Evolutionary conservation across 108 stramenopile genomes (phyloP).

Genomic region (Nitzschia putrida): DNA sequence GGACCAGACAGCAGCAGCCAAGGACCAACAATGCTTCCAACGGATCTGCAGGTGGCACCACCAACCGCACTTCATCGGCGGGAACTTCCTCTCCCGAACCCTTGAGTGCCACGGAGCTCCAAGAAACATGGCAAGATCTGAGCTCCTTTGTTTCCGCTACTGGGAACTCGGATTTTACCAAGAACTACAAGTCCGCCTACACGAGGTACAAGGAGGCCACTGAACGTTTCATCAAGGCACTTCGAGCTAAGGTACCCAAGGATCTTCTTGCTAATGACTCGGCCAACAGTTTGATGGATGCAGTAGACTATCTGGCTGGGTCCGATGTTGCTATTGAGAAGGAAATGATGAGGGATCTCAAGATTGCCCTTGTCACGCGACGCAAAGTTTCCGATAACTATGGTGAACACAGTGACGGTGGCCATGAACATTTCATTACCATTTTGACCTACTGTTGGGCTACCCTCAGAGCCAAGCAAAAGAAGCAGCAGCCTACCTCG

Average conservation of each 20-base stretch:
- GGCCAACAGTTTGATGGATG: constrained; percentile 29
- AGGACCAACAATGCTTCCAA: constrained; percentile 20
- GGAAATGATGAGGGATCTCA: too few relatives aligned
- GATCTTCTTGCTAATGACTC: constrained; percentile 7
- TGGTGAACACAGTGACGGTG: background rate
- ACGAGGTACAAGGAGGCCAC: constrained; percentile 46
- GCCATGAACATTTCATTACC: constrained; percentile 42
- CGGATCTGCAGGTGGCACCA: constrained; percentile 21
- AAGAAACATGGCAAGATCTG: too few relatives aligned
- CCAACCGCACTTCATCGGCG: background rate
- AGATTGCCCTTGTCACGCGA: too few relatives aligned
- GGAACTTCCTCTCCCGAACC: too few relatives aligned
- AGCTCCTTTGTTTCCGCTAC: too few relatives aligned
- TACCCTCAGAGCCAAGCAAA: constrained; percentile 5
- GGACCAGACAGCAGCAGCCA: constrained; percentile 22
- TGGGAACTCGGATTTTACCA: too few relatives aligned
- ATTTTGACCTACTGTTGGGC: constrained; percentile 51
- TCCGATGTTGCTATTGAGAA: background rate
- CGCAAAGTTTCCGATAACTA: too few relatives aligned
- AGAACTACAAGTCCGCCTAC: constrained; percentile 7
- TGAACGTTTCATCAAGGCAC: constrained; percentile 33
- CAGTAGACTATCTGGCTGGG: constrained; percentile 39
- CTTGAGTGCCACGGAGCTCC: too few relatives aligned
- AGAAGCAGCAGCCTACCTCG: background rate
- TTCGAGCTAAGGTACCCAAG: constrained; percentile 18